Conservation (phyloP, 2,329 filamentous ascomycete genomes). For the Verticillium nubilum region DNA sequence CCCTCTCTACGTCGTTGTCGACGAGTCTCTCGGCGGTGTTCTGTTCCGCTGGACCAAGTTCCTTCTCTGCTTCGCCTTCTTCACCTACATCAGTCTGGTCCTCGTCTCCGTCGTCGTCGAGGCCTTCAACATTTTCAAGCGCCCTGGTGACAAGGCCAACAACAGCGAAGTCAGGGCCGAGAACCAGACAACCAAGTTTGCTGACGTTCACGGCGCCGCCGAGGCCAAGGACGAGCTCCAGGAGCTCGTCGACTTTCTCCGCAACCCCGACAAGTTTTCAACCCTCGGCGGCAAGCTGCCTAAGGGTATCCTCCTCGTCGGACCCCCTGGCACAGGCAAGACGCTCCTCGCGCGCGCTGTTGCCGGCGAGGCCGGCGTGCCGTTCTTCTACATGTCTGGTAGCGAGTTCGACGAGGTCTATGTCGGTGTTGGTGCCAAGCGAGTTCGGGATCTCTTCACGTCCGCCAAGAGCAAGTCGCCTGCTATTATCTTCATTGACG, state of each 20-base stretch:
- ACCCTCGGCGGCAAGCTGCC: conserved; percentile 93
- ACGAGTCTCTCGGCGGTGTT: conserved; percentile 73
- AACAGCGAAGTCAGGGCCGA: conserved; percentile 87
- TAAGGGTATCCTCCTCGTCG: conserved; percentile 92
- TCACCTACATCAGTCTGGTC: conserved; percentile 75
- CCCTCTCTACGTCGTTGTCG: conserved; percentile 93
- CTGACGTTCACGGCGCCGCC: conserved; percentile 93
- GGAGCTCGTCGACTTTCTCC: conserved; percentile 93
- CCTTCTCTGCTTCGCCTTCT: conserved; percentile 68
- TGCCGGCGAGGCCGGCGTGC: conserved; percentile 92
- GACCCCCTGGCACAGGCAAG: conserved; percentile 95
- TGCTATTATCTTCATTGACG: conserved; percentile 92
- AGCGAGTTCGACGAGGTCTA: conserved; percentile 99
- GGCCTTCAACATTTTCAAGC: conserved; percentile 71
- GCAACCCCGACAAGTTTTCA: conserved; percentile 88
- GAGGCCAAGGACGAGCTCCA: conserved; percentile 98
- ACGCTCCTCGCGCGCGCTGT: conserved; percentile 92
- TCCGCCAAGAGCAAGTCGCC: conserved; percentile 82
- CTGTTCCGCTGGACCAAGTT: conserved; percentile 94
- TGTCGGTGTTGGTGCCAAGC: conserved; percentile 93
- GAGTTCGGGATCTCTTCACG: conserved; percentile 86
- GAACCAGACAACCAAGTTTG: conserved; percentile 85
- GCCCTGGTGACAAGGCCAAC: conserved; percentile 65
- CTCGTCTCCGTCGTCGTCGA: conserved; percentile 80
- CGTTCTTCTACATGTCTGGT: conserved; percentile 99